These are phyloP conservation scores for Cinnamomum chago DNA, from an alignment of 164 flowering plant species.

Conservation along the genomic window DNA sequence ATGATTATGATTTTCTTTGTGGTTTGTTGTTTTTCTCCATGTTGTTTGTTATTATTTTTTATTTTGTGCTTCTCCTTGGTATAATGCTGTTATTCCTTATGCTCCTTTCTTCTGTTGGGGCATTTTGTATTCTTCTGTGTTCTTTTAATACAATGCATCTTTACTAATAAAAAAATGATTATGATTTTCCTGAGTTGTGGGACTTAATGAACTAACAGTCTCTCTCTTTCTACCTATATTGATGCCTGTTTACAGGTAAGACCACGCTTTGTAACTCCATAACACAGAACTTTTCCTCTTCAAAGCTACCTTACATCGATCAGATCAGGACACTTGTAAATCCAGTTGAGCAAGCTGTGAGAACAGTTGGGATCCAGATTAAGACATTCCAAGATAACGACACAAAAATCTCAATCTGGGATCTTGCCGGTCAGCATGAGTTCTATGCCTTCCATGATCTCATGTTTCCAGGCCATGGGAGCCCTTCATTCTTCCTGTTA, in stretches of 20 bases:
- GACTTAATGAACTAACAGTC: background rate
- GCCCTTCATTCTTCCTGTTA: conserved; percentile 77
- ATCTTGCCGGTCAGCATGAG: conserved; percentile 83
- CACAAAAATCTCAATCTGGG: conserved; percentile 86
- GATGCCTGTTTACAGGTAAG: conserved; percentile 51
- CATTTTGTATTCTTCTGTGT: background rate
- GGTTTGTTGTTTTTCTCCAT: no score
- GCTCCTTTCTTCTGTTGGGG: no score
- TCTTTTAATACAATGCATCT: background rate
- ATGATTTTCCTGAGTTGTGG: background rate
- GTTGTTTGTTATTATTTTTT: no score
- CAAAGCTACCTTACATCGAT: conserved; percentile 70
- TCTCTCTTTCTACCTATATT: background rate
- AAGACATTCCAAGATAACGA: conserved; percentile 72
- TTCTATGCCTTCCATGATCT: conserved; percentile 79
- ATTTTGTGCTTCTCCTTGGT: no score
- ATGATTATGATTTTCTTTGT: no score
- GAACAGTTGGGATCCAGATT: conserved; percentile 71
- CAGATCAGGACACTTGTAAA: conserved; percentile 75
- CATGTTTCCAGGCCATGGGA: conserved; percentile 92
- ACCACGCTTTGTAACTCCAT: conserved; percentile 68
- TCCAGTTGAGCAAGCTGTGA: conserved; percentile 83
- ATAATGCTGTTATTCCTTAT: no score
- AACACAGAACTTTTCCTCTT: conserved; percentile 53
- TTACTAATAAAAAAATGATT: background rate